These are phyloP conservation scores for Fragaria vesca DNA, from an alignment of 306 rosid species.

Conservation along the genomic window DNA sequence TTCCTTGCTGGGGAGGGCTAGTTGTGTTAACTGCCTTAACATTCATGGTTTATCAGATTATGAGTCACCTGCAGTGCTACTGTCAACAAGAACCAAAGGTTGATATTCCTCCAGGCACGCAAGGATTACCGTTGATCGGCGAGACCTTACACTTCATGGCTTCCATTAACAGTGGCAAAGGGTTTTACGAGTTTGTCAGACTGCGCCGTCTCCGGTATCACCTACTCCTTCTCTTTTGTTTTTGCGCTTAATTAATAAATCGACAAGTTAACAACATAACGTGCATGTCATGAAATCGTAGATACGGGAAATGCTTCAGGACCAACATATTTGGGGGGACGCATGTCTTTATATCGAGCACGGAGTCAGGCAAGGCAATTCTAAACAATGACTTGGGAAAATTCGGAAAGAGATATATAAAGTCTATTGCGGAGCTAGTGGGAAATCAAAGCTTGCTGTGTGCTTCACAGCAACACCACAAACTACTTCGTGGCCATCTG, in stretches of 20 bases:
- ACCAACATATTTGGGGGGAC: constrained; percentile 73
- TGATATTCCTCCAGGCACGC: constrained; percentile 57
- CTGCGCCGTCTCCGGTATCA: constrained; percentile 59
- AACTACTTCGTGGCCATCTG: constrained; percentile 52
- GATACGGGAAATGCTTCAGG: constrained; percentile 77
- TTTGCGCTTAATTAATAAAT: background rate
- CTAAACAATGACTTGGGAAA: constrained; percentile 56
- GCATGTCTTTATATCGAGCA: constrained; percentile 65
- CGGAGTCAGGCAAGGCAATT: constrained; percentile 56
- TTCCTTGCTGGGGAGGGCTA: constrained; percentile 19
- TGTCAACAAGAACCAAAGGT: constrained; percentile 18
- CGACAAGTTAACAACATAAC: background rate
- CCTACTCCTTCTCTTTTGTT: background rate
- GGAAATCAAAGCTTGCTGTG: constrained; percentile 69
- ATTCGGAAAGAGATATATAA: constrained; percentile 70
- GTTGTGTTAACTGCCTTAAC: constrained; percentile 18
- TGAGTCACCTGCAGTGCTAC: constrained; percentile 14
- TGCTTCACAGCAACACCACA: constrained; percentile 63
- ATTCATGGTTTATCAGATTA: constrained; percentile 18
- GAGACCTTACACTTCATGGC: constrained; percentile 94
- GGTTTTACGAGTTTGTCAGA: constrained; percentile 72
- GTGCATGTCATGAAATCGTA: background rate
- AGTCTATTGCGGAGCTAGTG: constrained; percentile 56
- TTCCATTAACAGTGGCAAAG: constrained; percentile 59
- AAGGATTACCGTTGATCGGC: constrained; percentile 66